Evolutionary conservation across 192 early-diverging fungal genomes (phyloP), one percentile per base, ranked within the genome.

Genomic region (Lobosporangium transversale): DNA sequence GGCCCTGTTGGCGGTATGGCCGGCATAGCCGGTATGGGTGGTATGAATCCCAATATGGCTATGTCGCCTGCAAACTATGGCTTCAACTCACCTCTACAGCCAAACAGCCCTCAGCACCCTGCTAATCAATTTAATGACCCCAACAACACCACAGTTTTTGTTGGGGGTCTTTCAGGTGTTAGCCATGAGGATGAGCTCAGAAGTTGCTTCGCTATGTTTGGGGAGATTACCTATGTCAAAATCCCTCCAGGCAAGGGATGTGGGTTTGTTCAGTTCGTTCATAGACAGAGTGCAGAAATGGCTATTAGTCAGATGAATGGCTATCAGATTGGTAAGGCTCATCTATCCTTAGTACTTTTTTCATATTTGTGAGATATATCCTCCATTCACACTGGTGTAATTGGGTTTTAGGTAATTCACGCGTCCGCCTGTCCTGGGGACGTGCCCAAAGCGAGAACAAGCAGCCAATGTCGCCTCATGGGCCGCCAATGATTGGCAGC

Each of bases 101-200:
- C 81, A 3, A 48, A 62, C 8, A 78, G 78, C 40, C 62, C 59
- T 12, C 70, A 79, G 45, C 76, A 81, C 12, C 26, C 68, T 23
- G 23, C 64, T 1, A 84, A 58, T 59, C 78, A 81, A 53, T 86
- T 69, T 60, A 88, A 81, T 29, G 96, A 98, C 74, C 94, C 94
- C 42, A 91, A 82, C 79, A 97, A 97, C 82, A 98, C 96, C 4
- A 99, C 97, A 3, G 94, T 99, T 30, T 99, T 99, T 85, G 94
- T 99, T 24, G 97, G 97, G 23, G 96, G 96, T 5, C 81, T 99
- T 43, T 91, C 86, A 42, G 85, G 92, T 32, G 84, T 88, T 9
- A 90, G 93, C n/a, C 85, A 85, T 26, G 96, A 98, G 68, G 92
- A 95, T 50, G 95, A 98, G 53, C 85, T 99, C 58, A 66, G 76